Conservation (phyloP, 345 rosid genomes). For the Hirschfeldia incana region DNA sequence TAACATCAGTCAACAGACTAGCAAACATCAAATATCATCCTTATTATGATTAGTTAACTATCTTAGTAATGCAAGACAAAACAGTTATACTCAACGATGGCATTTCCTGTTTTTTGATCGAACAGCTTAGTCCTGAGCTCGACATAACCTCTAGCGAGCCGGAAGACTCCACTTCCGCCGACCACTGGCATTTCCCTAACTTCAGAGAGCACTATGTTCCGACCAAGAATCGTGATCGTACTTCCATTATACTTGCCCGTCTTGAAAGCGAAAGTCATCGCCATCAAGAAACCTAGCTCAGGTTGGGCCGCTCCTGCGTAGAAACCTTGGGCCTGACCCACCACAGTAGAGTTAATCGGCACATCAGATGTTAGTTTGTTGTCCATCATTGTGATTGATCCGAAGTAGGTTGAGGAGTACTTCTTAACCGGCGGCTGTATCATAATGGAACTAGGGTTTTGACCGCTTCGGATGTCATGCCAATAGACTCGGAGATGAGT, state of each 20-base stretch:
- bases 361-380: neutral
- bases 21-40: neutral
- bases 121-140: neutral
- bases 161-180: neutral
- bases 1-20: neutral
- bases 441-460: neutral
- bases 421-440: neutral
- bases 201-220: neutral
- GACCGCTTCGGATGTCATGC: neutral
- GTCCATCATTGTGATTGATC: neutral
- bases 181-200: neutral
- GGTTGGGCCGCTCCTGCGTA: neutral
- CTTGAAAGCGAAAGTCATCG: constrained; percentile 1
- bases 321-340: neutral
- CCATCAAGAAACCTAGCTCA: neutral
- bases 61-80: neutral
- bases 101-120: neutral
- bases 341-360: neutral
- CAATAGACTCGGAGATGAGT: neutral
- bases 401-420: neutral
- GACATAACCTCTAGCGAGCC: neutral
- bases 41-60: neutral
- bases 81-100: neutral
- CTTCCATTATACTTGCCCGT: neutral
- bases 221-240: neutral